Percentiles rank a stretch among this genome's conserved stretches.
phyloP scores from a whole-genome alignment of 83 land plant species.

The Picea abies region DNA sequence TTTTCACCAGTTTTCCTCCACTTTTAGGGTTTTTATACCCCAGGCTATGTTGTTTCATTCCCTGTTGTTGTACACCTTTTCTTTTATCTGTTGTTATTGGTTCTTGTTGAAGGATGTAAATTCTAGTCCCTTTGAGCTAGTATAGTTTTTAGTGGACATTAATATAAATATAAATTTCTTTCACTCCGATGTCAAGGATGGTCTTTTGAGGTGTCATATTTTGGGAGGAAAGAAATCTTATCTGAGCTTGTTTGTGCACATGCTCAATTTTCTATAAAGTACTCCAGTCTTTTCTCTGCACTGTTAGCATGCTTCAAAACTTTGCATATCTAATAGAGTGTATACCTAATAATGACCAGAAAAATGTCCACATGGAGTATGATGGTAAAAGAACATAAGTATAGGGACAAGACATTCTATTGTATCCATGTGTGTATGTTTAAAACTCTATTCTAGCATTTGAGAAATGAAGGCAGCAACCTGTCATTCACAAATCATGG shows the following conservation, averaged over 20 bases:
- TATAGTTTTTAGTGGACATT: too few relatives aligned
- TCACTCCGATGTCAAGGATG: too few relatives aligned
- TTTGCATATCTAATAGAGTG: background rate
- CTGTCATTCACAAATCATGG: background rate
- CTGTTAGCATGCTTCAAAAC: background rate
- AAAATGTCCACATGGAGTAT: background rate
- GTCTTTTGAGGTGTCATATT: too few relatives aligned
- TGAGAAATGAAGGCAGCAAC: background rate
- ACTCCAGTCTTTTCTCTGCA: background rate
- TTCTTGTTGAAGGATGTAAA: too few relatives aligned
- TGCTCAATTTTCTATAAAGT: background rate
- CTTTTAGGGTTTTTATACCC: too few relatives aligned
- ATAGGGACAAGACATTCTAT: background rate
- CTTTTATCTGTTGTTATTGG: too few relatives aligned
- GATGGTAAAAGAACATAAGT: background rate
- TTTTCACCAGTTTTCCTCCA: too few relatives aligned
- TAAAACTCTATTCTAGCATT: background rate
- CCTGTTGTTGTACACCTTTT: too few relatives aligned
- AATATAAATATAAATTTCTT: too few relatives aligned
- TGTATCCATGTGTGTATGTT: background rate
- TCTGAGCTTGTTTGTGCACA: background rate
- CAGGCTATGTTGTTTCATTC: too few relatives aligned
- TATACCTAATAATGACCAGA: background rate
- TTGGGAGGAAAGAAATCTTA: background rate
- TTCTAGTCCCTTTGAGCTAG: too few relatives aligned